phyloP scores from a whole-genome alignment of 371 early-diverging fungal species.

The Mortierella sp. region DNA sequence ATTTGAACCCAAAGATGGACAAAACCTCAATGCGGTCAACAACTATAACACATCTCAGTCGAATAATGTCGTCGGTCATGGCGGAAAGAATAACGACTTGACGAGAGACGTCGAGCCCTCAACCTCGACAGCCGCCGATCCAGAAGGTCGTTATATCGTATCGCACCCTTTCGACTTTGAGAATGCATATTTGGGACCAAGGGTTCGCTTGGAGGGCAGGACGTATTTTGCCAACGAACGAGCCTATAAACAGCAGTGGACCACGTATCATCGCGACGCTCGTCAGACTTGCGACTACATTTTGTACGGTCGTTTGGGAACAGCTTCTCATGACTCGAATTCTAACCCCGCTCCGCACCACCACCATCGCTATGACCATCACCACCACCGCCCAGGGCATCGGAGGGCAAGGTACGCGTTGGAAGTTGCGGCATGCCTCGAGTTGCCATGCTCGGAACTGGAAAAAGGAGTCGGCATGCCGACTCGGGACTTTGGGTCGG shows the following conservation, averaged over 20 bases:
- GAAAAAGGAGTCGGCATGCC: constrained; percentile 12
- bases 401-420: not conserved
- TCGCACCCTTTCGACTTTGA: no score
- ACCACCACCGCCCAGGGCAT: not conserved
- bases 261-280: constrained; percentile 19
- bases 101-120: no score
- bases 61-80: no score
- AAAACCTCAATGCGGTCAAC: no score
- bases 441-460: constrained; percentile 22
- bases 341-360: no score
- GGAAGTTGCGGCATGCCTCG: constrained; percentile 14
- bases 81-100: no score
- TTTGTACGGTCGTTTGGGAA: constrained; percentile 30
- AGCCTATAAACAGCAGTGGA: constrained; percentile 9
- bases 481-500: constrained; percentile 27
- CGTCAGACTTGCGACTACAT: constrained; percentile 38
- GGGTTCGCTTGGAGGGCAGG: constrained; percentile 22
- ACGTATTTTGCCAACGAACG: constrained; percentile 1
- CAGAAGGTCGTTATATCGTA: no score
- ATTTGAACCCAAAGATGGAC: no score
- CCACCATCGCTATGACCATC: not conserved
- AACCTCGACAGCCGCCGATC: no score
- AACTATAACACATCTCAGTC: no score
- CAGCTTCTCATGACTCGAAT: not conserved
- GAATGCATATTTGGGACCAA: not conserved